These are phyloP conservation scores for Pythium vanterpoolii DNA, from an alignment of 352 stramenopile genomes.

Conservation along the genomic window DNA sequence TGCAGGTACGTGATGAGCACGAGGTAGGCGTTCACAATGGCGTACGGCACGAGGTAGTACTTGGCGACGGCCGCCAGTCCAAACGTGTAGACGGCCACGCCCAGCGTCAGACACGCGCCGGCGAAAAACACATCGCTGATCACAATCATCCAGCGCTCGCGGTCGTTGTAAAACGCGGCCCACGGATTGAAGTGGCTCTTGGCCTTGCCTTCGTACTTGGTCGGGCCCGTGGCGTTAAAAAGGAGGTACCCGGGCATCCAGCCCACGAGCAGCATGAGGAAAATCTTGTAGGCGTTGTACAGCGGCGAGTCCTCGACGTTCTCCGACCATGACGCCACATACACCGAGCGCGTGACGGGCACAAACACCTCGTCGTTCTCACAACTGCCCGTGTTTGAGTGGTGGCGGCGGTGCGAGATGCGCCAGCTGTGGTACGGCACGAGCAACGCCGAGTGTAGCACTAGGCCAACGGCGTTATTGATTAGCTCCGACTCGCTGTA, in stretches of 20 bases:
- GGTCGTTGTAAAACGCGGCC: slow-evolving; percentile 92
- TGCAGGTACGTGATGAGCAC: slow-evolving; percentile 98
- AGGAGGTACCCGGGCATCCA: slow-evolving; percentile 98
- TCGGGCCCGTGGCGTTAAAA: slow-evolving; percentile 92
- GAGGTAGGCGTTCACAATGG: slow-evolving; percentile 95
- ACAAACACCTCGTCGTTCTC: slow-evolving; percentile 98
- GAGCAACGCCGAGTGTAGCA: slow-evolving; percentile 96
- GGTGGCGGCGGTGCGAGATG: slow-evolving; percentile 94
- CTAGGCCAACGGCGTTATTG: slow-evolving; percentile 95
- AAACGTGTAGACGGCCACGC: slow-evolving; percentile 54
- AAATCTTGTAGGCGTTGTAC: slow-evolving; percentile 93
- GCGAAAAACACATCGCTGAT: slow-evolving; percentile 91
- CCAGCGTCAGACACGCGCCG: slow-evolving; percentile 51
- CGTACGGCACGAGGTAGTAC: slow-evolving; percentile 96
- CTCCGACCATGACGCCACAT: slow-evolving; percentile 45
- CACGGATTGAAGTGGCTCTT: slow-evolving; percentile 96
- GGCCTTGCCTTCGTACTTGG: slow-evolving; percentile 83
- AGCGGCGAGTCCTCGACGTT: slow-evolving; percentile 93
- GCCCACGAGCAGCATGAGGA: slow-evolving; percentile 92
- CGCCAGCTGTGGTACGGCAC: slow-evolving; percentile 99
- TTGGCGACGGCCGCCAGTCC: slow-evolving; percentile 83
- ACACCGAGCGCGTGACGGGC: slow-evolving; percentile 79
- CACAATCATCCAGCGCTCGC: slow-evolving; percentile 92
- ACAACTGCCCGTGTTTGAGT: slow-evolving; percentile 94
- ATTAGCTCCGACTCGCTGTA: slow-evolving; percentile 93